Conservation (phyloP, 768 basidiomycete genomes). For the Amanita molliuscula region DNA sequence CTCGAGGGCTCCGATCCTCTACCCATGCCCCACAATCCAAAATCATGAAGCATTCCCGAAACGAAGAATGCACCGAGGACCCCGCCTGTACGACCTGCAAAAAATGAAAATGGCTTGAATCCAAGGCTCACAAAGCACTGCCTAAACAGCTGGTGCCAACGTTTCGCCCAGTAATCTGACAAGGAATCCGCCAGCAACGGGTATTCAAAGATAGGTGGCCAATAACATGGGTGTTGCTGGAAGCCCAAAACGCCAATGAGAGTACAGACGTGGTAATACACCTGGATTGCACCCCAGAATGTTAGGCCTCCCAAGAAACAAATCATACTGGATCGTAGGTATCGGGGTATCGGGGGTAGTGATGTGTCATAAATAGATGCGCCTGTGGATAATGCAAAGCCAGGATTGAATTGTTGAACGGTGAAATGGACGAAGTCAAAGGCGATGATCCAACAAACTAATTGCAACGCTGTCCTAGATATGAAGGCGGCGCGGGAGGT, state of each 20-base stretch:
- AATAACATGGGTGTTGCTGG: conserved; percentile 36
- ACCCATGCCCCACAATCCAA: conserved; percentile 50
- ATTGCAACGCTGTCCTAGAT: conserved; percentile 20
- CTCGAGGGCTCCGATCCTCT: conserved; percentile 33
- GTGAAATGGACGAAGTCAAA: conserved; percentile 36
- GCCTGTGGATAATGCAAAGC: conserved; percentile 26
- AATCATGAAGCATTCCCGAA: conserved; percentile 52
- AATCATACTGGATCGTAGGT: conserved; percentile 34
- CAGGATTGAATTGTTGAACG: conserved; percentile 35
- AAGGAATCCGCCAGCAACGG: conserved; percentile 53
- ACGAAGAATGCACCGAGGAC: conserved; percentile 49
- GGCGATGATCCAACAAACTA: conserved; percentile 23
- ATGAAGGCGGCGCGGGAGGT: conserved; percentile 27
- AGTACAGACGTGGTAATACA: conserved; percentile 29
- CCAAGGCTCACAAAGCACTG: conserved; percentile 46
- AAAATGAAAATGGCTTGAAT: conserved; percentile 25
- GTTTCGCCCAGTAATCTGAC: conserved; percentile 46
- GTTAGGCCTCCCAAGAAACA: conserved; percentile 31
- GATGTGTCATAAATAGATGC: conserved; percentile 32
- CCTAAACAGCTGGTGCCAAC: conserved; percentile 67
- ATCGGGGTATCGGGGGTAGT: conserved; percentile 23
- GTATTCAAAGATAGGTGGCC: conserved; percentile 53
- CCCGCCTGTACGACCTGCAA: conserved; percentile 37
- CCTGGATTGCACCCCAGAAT: conserved; percentile 35
- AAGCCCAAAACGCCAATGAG: conserved; percentile 36